Base-by-base conservation (phyloP, 1,139 yeast genomes). In the Sugiyamaella paludigena region DNA sequence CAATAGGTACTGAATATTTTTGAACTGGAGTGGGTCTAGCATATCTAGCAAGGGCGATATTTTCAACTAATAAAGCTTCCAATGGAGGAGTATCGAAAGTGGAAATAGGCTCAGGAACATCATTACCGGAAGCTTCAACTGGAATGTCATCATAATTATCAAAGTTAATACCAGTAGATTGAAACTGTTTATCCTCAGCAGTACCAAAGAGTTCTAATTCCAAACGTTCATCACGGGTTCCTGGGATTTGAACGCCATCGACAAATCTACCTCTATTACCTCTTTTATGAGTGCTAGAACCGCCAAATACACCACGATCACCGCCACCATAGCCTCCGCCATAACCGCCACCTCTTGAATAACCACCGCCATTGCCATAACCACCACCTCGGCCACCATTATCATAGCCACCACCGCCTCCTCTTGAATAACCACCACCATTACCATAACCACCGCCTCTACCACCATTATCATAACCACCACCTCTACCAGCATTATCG, bases 111-210 rank as follows among this genome's bases (percentile, higher is more conserved):
- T 91, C 98, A 53, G 98, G 98, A 49, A 89, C 96, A 56, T 86
- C 81, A 43, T 85, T 87, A 73, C 99, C 99, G 45, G 96, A 76
- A 44, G 97, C 99, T 73, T 92, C 98, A 58, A 92, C 97, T 55
- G 98, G 98, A 59, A 94, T 92, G 53, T 92, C 98, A 69, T 92
- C 98, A 72, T 94, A 92, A 76, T 88, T 89, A 71, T 92, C 99
- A 67, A 92, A 92, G 77, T 92, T 92, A 74, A 92, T 94, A 77
- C 99, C 99, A 41, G 96, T 87, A 45, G 95, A 84, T 76, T 87
- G 96, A 78, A 83, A 83, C 42, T 71, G 70, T 50, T 88, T 72
- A 69, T 89, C 98, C 49, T 91, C 96, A 44, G 84, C 80, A 47
- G 81, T 81, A 63, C 98, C 98, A 64, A 87, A 94, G 59, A 94